Evolutionary conservation across 2,329 filamentous ascomycete species (phyloP).

Genomic region (Ophiostoma populinum): DNA sequence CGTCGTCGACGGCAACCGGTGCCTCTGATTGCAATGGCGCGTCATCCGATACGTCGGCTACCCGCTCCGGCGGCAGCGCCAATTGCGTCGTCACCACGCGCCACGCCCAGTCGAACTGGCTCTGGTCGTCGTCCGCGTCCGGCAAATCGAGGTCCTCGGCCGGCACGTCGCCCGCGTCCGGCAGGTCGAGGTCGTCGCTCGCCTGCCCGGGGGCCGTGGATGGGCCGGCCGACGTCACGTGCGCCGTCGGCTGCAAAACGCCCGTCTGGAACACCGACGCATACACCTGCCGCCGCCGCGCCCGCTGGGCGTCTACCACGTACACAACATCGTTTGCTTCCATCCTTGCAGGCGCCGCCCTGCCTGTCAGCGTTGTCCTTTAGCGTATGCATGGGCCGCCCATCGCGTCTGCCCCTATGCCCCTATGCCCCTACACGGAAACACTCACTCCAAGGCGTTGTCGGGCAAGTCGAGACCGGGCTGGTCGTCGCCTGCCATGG

Average conservation of each 20-base stretch:
- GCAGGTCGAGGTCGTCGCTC: conserved; percentile 9
- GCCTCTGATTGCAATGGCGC: conserved; percentile 26
- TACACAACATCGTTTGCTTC: too few species aligned
- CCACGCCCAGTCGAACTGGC: conserved; percentile 44
- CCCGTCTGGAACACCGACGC: conserved; percentile 38
- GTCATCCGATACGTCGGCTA: conserved; percentile 36
- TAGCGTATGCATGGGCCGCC: too few species aligned
- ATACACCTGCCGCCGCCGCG: conserved; percentile 32
- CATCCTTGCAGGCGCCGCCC: too few species aligned
- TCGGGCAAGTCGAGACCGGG: too few species aligned
- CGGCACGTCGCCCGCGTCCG: conserved; percentile 7
- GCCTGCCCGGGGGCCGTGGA: conserved; percentile 21
- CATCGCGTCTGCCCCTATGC: too few species aligned
- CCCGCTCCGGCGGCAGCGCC: conserved; percentile 35
- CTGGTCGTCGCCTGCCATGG: too few species aligned
- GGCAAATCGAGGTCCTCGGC: too few species aligned
- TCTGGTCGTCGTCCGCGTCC: conserved; percentile 30
- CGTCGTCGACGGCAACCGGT: too few species aligned
- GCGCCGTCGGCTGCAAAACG: conserved; percentile 29
- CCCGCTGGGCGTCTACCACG: conserved; percentile 26
- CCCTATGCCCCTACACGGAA: too few species aligned
- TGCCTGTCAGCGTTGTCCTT: too few species aligned
- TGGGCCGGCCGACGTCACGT: conserved; percentile 26
- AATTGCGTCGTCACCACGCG: conserved; percentile 40
- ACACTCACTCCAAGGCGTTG: too few species aligned